Evolutionary conservation across 352 stramenopile species (phyloP), one percentile per base, ranked within the genome.

Genomic region (Pythium dissotocum): DNA sequence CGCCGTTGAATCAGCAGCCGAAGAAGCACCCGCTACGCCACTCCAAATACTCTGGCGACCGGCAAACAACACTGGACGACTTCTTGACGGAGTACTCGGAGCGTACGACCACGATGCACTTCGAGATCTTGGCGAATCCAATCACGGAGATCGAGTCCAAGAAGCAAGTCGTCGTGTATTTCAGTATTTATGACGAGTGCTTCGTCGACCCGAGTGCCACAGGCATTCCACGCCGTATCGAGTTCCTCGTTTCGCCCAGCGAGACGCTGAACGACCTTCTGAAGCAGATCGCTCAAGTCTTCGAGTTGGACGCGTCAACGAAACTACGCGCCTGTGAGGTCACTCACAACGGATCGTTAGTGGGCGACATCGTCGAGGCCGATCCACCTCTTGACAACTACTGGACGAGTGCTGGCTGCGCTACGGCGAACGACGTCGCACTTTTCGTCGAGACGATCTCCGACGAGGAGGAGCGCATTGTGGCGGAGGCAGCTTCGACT

Each of bases 131-230:
- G 3, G 59, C 72, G 9, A 74, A 91, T 48, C 81, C 85, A 9
- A 94, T 96, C 73, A 92, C 85, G 1, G 85, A 94, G 63, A 87
- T 96, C 53, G 88, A 96, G 66, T 82, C 84, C 1, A 95, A 94
- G 74, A 93, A 91, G 61, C 82, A 93, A 63, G 69, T 94, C 13
- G 18, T 79, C 3, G 79, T 96, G 24, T 84, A 91, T 61, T 70
- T 93, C 26, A 94, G 87, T 65, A 80, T 88, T 46, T 93, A 94
- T 70, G 88, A 91, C 61, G 78, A 80, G 21, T 85, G 75, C 28
- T 93, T 95, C 54, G 75, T 81, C 2, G 77, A 87, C 8, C 69
- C 72, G 1, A 71, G 60, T n/a, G 67, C 75, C 1, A 69, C 83
- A 7, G 52, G 64, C 9, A 58, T 63, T 12, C 57, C 77, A 16